These are phyloP conservation scores for Osmozyma mogii DNA, from an alignment of 805 yeast species.

Conservation along the genomic window DNA sequence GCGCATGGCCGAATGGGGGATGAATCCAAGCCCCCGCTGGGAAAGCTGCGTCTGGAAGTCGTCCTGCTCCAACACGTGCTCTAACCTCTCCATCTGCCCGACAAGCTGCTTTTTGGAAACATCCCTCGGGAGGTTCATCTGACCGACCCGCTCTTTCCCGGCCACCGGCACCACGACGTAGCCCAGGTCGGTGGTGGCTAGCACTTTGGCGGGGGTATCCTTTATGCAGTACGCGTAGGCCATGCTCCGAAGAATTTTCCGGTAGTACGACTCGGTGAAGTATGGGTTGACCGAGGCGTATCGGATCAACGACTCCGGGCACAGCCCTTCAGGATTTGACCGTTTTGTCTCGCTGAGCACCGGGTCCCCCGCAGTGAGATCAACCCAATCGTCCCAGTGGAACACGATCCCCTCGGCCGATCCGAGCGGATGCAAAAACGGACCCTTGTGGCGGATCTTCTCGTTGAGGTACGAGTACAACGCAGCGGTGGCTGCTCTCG, in stretches of 20 bases:
- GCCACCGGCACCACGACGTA: slow-evolving; percentile 22
- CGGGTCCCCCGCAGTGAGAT: slow-evolving; percentile 17
- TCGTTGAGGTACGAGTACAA: no score
- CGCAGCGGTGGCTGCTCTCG: slow-evolving; percentile 15
- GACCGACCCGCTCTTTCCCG: slow-evolving; percentile 18
- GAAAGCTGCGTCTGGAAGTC: no score
- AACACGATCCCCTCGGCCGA: slow-evolving; percentile 22
- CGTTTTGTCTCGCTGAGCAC: slow-evolving; percentile 13
- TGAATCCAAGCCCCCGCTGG: no score
- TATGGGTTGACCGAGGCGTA: slow-evolving; percentile 25
- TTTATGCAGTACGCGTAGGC: slow-evolving; percentile 24
- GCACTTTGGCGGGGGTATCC: slow-evolving; percentile 20
- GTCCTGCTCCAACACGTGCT: no score
- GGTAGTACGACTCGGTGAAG: slow-evolving; percentile 25
- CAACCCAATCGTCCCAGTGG: slow-evolving; percentile 38
- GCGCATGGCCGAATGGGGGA: slow-evolving; percentile 4
- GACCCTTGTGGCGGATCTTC: no score
- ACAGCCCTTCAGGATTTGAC: slow-evolving; percentile 14
- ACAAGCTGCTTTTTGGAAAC: no score
- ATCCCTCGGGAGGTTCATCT: no score
- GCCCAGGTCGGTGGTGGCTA: slow-evolving; percentile 17
- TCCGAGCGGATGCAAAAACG: no score
- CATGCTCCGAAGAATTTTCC: slow-evolving; percentile 27
- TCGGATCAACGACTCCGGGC: slow-evolving; percentile 14
- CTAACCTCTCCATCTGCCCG: no score